Conservation (phyloP, 2,329 filamentous ascomycete species). For the Lizonia empirigonia region DNA sequence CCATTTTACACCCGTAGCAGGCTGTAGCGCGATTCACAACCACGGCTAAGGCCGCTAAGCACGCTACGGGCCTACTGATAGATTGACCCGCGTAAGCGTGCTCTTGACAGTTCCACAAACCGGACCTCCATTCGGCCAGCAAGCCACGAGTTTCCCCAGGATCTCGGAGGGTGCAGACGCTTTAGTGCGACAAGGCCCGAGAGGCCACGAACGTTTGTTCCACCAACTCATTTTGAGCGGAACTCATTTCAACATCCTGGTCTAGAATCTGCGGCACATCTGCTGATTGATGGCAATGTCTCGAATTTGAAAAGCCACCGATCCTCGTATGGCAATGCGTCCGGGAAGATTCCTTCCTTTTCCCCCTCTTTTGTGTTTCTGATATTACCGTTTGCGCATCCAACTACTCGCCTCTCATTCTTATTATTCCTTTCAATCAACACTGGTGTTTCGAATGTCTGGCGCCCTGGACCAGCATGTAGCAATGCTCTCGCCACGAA, state of each 20-base stretch:
- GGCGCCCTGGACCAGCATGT: conserved; percentile 22
- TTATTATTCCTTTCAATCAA: conserved; percentile 18
- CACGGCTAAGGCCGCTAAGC: conserved; percentile 7
- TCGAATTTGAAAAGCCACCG: conserved; percentile 24
- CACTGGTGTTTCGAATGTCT: conserved; percentile 15
- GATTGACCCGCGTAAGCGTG: conserved; percentile 17
- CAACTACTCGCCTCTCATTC: conserved; percentile 12
- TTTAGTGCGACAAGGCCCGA: conserved; percentile 24
- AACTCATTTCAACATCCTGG: conserved; percentile 24
- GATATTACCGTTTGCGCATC: conserved; percentile 13
- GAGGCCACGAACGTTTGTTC: conserved; percentile 28
- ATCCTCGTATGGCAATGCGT: conserved; percentile 21
- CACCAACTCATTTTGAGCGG: conserved; percentile 33
- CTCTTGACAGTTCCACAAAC: conserved; percentile 15
- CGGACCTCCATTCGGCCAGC: conserved; percentile 20
- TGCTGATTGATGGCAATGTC: conserved; percentile 22
- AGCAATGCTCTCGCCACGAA: conserved; percentile 33
- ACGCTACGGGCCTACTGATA: conserved; percentile 7
- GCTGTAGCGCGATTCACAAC: conserved; percentile 12
- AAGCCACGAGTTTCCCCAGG: conserved; percentile 30
- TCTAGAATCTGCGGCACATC: conserved; percentile 25
- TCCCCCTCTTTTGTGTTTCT: conserved; percentile 17
- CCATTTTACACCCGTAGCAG: conserved; percentile 12
- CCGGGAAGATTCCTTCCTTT: conserved; percentile 19
- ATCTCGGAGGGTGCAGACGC: conserved; percentile 23